Percentiles rank a stretch among this genome's conserved stretches.
phyloP scores from a whole-genome alignment of 257 asterid species.

The Plantago elongata region DNA sequence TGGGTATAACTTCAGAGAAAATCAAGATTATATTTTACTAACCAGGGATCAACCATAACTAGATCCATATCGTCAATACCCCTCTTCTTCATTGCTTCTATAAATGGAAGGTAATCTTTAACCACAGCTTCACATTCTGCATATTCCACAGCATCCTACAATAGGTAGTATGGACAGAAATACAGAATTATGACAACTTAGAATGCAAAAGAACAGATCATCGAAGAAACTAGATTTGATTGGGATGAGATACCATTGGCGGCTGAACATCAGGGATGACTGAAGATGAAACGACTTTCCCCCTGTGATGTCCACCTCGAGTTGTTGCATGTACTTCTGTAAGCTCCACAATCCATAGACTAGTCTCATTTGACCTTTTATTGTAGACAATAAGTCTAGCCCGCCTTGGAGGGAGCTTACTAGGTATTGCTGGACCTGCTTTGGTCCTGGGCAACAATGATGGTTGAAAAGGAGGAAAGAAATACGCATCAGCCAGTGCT shows the following conservation, averaged over 20 bases:
- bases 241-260: conserved; percentile 58
- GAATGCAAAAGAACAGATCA: neutral
- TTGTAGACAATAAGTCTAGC: conserved; percentile 86
- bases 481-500: conserved; percentile 96
- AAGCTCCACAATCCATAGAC: conserved; percentile 90
- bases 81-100: conserved; percentile 97
- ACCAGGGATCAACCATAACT: conserved; percentile 99
- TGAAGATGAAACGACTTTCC: conserved; percentile 75
- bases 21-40: conserved; percentile 26
- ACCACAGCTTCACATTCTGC: conserved; percentile 98
- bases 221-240: neutral
- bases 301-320: conserved; percentile 95
- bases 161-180: conserved; percentile 1
- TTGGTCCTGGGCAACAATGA: conserved; percentile 72
- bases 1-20: conserved; percentile 6
- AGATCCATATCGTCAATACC: conserved; percentile 98
- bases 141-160: conserved; percentile 91
- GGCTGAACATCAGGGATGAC: conserved; percentile 93
- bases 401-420: conserved; percentile 89
- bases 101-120: conserved; percentile 84
- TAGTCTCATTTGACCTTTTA: conserved; percentile 85
- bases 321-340: conserved; percentile 93
- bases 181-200: neutral
- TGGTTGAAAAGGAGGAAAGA: conserved; percentile 96
- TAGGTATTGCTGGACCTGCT: conserved; percentile 82